These are phyloP conservation scores for Populus trichocarpa DNA, from an alignment of 441 rosid genomes.

Conservation along the genomic window DNA sequence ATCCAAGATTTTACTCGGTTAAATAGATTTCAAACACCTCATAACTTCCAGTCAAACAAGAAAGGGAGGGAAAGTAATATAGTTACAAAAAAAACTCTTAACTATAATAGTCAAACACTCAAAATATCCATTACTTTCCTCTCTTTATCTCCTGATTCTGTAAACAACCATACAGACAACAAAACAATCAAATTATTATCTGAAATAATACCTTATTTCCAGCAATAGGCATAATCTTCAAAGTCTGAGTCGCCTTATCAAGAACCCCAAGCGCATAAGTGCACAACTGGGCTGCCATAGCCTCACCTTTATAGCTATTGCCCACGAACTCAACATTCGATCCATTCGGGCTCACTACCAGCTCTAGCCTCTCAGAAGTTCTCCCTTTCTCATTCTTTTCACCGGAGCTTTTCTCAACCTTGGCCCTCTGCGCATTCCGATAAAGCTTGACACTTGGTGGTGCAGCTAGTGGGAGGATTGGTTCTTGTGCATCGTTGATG, in stretches of 20 bases:
- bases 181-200: not conserved
- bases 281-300: constrained; percentile 55
- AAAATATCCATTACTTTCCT: not conserved
- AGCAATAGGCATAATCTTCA: constrained; percentile 75
- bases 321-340: constrained; percentile 71
- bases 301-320: constrained; percentile 60
- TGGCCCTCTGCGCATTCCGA: constrained; percentile 36
- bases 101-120: not conserved
- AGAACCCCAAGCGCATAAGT: constrained; percentile 65
- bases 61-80: not conserved
- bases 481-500: not conserved
- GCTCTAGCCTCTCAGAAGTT: constrained; percentile 45
- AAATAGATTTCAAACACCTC: not conserved
- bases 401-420: constrained; percentile 16
- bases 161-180: constrained; percentile 4
- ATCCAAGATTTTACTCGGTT: not conserved
- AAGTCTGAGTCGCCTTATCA: constrained; percentile 55
- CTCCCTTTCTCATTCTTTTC: constrained; percentile 28
- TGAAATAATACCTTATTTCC: constrained; percentile 53
- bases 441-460: constrained; percentile 44
- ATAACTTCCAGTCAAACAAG: not conserved
- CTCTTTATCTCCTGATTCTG: not conserved
- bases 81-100: not conserved
- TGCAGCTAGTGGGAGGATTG: not conserved
- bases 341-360: constrained; percentile 64